Conservation (phyloP, 202 grass and related monocot genomes). For the Panicum virgatum region DNA sequence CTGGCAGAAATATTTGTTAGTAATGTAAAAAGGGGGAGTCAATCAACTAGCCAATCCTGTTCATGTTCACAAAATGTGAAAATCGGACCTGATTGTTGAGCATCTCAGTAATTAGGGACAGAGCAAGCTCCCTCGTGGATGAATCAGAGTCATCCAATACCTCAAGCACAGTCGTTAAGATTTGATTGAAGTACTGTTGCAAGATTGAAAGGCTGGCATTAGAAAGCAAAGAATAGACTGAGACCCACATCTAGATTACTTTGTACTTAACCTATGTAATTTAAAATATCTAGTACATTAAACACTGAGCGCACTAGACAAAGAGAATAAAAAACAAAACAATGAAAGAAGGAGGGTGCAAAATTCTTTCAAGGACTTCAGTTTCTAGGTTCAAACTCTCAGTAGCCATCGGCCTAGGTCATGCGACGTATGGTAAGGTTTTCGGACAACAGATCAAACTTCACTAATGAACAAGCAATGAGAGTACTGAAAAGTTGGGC, state of each 20-base stretch:
- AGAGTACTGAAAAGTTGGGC: neutral
- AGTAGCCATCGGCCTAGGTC: neutral
- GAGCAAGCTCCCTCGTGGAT: slow-evolving; percentile 67
- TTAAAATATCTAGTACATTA: slow-evolving; percentile 11
- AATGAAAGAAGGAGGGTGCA: neutral
- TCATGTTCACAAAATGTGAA: slow-evolving; percentile 29
- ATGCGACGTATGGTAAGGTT: neutral
- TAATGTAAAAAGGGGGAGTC: slow-evolving; percentile 4
- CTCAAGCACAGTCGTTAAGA: slow-evolving; percentile 85
- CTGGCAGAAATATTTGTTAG: slow-evolving; percentile 58
- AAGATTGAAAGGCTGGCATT: slow-evolving; percentile 30
- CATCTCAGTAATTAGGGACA: slow-evolving; percentile 86
- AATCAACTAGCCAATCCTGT: slow-evolving; percentile 28
- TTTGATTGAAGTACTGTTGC: slow-evolving; percentile 99
- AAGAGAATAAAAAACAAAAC: neutral
- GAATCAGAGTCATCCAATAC: slow-evolving; percentile 80
- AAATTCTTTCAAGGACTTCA: slow-evolving; percentile 11
- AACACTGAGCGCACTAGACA: slow-evolving; percentile 17
- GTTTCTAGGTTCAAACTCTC: neutral
- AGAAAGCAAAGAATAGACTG: slow-evolving; percentile 25
- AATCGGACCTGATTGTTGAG: slow-evolving; percentile 82
- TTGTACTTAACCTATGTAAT: slow-evolving; percentile 10
- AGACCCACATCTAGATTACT: neutral
- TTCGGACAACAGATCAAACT: slow-evolving; percentile 15
- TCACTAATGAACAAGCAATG: neutral